phyloP scores from a whole-genome alignment of 345 rosid genomes.

The Populus nigra region DNA sequence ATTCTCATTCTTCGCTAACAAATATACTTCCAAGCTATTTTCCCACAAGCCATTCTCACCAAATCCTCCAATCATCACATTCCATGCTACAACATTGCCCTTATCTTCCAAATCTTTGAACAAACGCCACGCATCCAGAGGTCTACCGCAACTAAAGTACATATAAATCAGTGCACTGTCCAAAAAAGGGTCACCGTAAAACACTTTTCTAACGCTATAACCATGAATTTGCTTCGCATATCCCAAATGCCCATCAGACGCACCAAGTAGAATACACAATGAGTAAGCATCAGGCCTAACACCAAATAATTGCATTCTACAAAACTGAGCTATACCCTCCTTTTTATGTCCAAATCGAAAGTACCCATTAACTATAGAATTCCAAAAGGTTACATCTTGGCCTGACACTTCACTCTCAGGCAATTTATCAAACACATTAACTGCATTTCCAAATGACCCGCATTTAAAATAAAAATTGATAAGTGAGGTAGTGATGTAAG shows the following conservation, averaged over 20 bases:
- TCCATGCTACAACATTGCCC: slow-evolving; percentile 65
- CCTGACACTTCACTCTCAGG: slow-evolving; percentile 24
- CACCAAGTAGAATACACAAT: slow-evolving; percentile 51
- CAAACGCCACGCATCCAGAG: slow-evolving; percentile 45
- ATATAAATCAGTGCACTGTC: slow-evolving; percentile 57
- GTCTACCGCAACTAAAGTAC: slow-evolving; percentile 46
- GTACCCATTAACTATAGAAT: slow-evolving; percentile 62
- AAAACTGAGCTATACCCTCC: slow-evolving; percentile 50
- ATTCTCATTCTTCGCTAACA: slow-evolving; percentile 45
- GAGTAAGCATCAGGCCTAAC: slow-evolving; percentile 68
- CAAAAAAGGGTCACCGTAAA: slow-evolving; percentile 49
- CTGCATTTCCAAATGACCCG: slow-evolving; percentile 53
- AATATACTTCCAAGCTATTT: slow-evolving; percentile 54
- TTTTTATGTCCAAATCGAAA: slow-evolving; percentile 39
- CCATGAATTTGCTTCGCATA: slow-evolving; percentile 64
- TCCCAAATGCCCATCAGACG: slow-evolving; percentile 36
- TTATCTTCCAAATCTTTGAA: slow-evolving; percentile 46
- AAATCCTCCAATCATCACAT: slow-evolving; percentile 73
- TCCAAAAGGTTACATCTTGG: slow-evolving; percentile 65
- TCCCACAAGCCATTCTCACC: slow-evolving; percentile 49
- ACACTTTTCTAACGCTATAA: slow-evolving; percentile 43
- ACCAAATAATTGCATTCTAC: slow-evolving; percentile 50
- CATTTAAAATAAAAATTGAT: slow-evolving; percentile 60
- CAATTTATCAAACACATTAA: slow-evolving; percentile 63
- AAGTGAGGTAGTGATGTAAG: slow-evolving; percentile 60